Base-by-base conservation (phyloP, 768 basidiomycete species). In the Agaricus sinodeliciosus region DNA sequence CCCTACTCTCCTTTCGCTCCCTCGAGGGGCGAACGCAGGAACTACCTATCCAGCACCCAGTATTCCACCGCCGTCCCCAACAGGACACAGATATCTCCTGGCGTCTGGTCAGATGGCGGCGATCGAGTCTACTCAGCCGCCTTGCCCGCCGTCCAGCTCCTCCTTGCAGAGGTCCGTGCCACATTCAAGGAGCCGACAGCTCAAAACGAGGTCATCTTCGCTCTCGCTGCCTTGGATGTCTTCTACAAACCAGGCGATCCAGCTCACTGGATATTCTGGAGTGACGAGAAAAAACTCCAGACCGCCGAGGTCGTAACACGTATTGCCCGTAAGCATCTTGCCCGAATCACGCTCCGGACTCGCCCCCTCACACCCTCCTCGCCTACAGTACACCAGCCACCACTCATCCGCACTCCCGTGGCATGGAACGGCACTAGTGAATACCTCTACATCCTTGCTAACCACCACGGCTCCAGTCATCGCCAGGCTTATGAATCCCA, bases 211-310 rank as follows among this genome's bases (percentile, higher is more conserved):
- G 60, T 72, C 52, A 63, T 84, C 51, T 74, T 81, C 55, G 74
- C 76, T 25, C 77, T 86, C 48, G 79, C 77, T 3, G 84, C 84
- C 2, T 76, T 86, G 55, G 73, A 75, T 9, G 77, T 85, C 11
- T 76, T 83, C 58, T 74, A 79, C 59, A 69, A 71, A 44, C 77
- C 76, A 13, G 69, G 72, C 27, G 76, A 83, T 62, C 75, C 75
- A 12, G 78, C 74, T 5, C 82, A 84, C 59, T 80, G 79, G 77
- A 65, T 80, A n/a, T 78, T 86, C 62, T 86, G 84, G 84, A 74
- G 72, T 43, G 72, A 70, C 55, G 73, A 72, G 44, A 69, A 72
- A 59, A 77, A 76, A 61, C 64, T 61, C 51, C 64, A 63, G 19
- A 82, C 80, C 15, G 80, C 80, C 13, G 64, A 65, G n/a, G 62